These are phyloP conservation scores for Cenchrus americanus DNA, from an alignment of 176 grass and related monocot genomes.

Conservation along the genomic window DNA sequence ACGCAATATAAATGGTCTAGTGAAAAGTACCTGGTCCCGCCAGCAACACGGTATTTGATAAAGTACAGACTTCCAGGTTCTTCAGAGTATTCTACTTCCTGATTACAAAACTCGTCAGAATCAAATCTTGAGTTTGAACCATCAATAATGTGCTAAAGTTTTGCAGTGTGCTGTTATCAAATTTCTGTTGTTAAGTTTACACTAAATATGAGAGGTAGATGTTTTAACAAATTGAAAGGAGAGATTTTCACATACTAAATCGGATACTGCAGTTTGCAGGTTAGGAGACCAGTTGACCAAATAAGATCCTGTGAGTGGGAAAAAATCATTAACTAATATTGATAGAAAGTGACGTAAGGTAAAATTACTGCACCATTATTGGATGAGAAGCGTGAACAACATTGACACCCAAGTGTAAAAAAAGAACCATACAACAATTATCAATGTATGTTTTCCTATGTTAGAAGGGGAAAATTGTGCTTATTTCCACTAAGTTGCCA, in stretches of 20 bases:
- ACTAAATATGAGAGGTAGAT: conserved; percentile 16
- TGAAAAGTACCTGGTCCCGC: conserved; percentile 74
- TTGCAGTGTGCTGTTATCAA: conserved; percentile 31
- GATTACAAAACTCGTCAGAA: conserved; percentile 38
- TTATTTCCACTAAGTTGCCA: conserved; percentile 15
- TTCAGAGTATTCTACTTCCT: conserved; percentile 99
- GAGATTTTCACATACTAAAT: conserved; percentile 72
- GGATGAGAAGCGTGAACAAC: conserved; percentile 17
- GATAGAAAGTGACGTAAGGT: conserved; percentile 16
- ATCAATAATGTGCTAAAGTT: conserved; percentile 30
- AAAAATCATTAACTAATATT: conserved; percentile 27
- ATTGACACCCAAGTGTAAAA: conserved; percentile 26
- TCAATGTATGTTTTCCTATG: conserved; percentile 20
- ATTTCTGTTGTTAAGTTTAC: conserved; percentile 7
- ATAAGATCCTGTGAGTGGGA: conserved; percentile 79
- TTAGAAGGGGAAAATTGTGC: conserved; percentile 15
- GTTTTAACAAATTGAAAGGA: conserved; percentile 16
- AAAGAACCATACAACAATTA: not conserved
- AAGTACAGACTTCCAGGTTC: conserved; percentile 88
- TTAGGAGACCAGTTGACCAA: conserved; percentile 98
- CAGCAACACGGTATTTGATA: conserved; percentile 94
- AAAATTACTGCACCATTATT: conserved; percentile 3
- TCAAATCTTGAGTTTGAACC: conserved; percentile 35
- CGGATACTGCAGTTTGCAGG: conserved; percentile 93
- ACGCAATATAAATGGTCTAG: conserved; percentile 1